phyloP scores from a whole-genome alignment of 2,329 filamentous ascomycete genomes.

The Neofusicoccum sp. region DNA sequence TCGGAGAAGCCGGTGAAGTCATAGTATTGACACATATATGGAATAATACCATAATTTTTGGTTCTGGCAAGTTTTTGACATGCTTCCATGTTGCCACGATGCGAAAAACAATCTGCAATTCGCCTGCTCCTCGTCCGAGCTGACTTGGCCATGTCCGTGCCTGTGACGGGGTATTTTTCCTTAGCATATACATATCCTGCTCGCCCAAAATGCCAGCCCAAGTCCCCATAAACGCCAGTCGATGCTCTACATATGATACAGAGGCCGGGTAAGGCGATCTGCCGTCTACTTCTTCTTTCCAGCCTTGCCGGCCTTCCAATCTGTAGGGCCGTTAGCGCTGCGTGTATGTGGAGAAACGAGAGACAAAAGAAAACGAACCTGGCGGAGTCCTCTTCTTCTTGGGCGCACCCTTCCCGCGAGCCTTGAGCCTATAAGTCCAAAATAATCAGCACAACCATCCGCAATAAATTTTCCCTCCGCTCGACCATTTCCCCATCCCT shows the following conservation, averaged over 20 bases:
- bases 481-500: background rate
- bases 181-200: background rate
- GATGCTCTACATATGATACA: constrained; percentile 16
- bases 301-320: constrained; percentile 1
- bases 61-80: background rate
- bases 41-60: background rate
- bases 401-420: constrained; percentile 74
- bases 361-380: background rate
- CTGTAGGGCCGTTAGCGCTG: background rate
- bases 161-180: background rate
- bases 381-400: constrained; percentile 57
- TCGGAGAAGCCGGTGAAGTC: constrained; percentile 2
- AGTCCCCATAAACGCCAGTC: constrained; percentile 10
- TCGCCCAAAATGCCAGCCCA: background rate
- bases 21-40: background rate
- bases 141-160: too few species aligned
- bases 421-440: constrained; percentile 49
- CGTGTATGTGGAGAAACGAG: background rate
- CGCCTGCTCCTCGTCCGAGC: too few species aligned
- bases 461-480: too few species aligned
- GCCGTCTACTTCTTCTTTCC: constrained; percentile 16
- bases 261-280: background rate
- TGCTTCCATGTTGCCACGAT: too few species aligned
- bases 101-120: too few species aligned
- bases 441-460: background rate